Conservation (phyloP, 805 yeast species). For the Yarrowia sp. region DNA sequence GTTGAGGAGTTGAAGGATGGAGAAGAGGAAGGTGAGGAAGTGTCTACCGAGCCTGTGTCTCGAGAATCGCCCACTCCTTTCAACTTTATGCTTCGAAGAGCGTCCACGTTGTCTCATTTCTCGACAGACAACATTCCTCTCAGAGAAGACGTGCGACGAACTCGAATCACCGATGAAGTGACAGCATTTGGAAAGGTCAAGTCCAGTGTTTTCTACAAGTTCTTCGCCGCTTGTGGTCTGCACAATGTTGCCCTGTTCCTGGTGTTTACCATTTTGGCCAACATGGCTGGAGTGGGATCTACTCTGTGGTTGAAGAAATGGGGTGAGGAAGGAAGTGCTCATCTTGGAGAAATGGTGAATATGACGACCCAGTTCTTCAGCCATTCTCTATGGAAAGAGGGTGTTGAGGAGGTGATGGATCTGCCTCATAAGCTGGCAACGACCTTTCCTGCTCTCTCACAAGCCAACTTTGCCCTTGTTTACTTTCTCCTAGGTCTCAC, state of each 20-base stretch:
- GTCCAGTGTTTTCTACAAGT: conserved; percentile 73
- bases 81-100: conserved; percentile 53
- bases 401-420: background rate
- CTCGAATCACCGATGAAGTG: conserved; percentile 23
- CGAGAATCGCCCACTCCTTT: conserved; percentile 29
- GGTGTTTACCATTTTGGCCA: conserved; percentile 57
- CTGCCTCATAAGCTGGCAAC: background rate
- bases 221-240: conserved; percentile 80
- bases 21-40: background rate
- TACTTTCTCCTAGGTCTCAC: conserved; percentile 67
- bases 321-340: conserved; percentile 78
- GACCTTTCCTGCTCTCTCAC: conserved; percentile 52
- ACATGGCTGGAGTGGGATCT: conserved; percentile 66
- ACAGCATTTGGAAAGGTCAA: conserved; percentile 17
- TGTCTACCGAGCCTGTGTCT: background rate
- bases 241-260: conserved; percentile 39
- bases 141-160: conserved; percentile 29
- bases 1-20: conserved; percentile 1
- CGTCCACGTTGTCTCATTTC: conserved; percentile 56
- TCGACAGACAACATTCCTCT: conserved; percentile 1
- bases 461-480: conserved; percentile 65
- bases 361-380: background rate
- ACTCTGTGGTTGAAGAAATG: conserved; percentile 88
- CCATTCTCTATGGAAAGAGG: background rate
- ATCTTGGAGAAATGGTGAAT: background rate